Evolutionary conservation across 176 grass and related monocot species (phyloP).

Genomic region (Avena eriantha): DNA sequence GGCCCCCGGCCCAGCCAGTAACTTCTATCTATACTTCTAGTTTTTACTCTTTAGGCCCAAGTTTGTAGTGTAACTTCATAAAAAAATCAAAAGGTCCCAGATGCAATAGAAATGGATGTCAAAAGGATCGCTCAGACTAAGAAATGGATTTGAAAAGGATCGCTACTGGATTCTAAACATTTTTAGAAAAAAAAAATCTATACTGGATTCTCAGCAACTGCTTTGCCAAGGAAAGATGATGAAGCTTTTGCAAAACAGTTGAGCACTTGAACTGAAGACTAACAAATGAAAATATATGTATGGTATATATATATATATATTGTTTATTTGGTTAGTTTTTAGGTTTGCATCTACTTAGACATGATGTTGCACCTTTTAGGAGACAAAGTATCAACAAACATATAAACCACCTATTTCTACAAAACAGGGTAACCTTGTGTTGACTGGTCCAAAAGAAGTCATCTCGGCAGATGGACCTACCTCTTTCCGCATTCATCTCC

Average conservation of each 20-base stretch:
- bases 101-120: too few species aligned
- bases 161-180: too few species aligned
- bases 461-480: constrained; percentile 1
- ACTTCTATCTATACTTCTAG: too few species aligned
- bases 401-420: not conserved
- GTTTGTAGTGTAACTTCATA: too few species aligned
- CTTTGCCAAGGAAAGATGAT: not conserved
- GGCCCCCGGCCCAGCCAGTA: too few species aligned
- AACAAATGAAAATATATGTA: not conserved
- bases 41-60: too few species aligned
- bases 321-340: not conserved
- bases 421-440: not conserved
- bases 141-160: too few species aligned
- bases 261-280: not conserved
- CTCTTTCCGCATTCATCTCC: not conserved
- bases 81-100: too few species aligned
- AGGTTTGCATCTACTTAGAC: not conserved
- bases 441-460: not conserved
- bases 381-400: not conserved
- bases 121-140: too few species aligned
- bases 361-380: not conserved
- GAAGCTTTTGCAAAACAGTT: not conserved
- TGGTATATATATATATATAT: too few species aligned
- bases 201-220: not conserved
- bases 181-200: too few species aligned